Percentiles rank a stretch among this genome's conserved stretches.
phyloP scores from a whole-genome alignment of 192 early-diverging fungal species.

The Gryganskiella cystojenkinii region DNA sequence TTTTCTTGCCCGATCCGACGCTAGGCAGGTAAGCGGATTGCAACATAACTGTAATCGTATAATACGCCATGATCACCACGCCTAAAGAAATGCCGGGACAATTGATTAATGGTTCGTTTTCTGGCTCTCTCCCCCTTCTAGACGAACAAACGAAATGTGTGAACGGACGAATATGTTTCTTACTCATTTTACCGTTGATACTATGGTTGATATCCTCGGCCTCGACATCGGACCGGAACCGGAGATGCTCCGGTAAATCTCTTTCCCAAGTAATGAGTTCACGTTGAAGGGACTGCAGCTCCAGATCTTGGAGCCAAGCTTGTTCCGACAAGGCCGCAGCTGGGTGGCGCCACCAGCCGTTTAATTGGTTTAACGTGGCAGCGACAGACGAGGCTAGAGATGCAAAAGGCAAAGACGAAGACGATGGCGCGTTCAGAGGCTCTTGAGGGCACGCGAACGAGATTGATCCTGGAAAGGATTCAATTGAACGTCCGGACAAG shows the following conservation, averaged over 20 bases:
- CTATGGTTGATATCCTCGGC: constrained; percentile 15
- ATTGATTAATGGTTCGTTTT: neutral
- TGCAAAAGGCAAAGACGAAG: too few species aligned
- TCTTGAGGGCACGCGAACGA: too few species aligned
- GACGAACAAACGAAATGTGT: too few species aligned
- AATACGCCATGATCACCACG: constrained; percentile 18
- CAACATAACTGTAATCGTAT: constrained; percentile 38
- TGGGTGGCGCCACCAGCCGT: too few species aligned
- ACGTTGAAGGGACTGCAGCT: constrained; percentile 13
- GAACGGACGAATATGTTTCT: neutral
- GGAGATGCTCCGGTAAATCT: constrained; percentile 6
- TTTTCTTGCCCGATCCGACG: neutral
- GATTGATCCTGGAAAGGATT: too few species aligned
- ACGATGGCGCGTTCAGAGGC: too few species aligned
- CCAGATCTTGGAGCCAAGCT: constrained; percentile 27
- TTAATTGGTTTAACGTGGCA: too few species aligned
- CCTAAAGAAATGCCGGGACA: neutral
- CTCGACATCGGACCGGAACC: constrained; percentile 20
- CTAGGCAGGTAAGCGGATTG: constrained; percentile 32
- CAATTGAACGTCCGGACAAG: constrained; percentile 2
- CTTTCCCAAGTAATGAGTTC: constrained; percentile 26
- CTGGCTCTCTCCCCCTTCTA: too few species aligned
- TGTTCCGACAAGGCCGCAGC: constrained; percentile 18
- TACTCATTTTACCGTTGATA: constrained; percentile 26
- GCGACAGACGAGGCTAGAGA: too few species aligned